Evolutionary conservation across 495 filamentous ascomycete genomes (phyloP).

Genomic region (Polyplosphaeria fusca): DNA sequence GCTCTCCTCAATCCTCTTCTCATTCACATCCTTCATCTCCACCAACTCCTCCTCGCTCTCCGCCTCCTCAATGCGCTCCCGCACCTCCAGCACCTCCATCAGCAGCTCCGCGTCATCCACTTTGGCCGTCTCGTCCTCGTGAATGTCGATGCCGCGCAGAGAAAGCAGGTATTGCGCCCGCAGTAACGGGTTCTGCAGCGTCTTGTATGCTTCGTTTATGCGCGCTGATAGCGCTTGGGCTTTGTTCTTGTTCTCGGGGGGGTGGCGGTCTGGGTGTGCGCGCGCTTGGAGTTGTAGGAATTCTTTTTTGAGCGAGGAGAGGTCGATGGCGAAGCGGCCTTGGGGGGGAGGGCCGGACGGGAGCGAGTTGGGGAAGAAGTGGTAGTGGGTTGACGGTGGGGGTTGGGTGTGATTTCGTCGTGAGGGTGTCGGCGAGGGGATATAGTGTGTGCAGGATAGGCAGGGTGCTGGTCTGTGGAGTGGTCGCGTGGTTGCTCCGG

Average conservation of each 20-base stretch:
- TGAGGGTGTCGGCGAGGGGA: background rate
- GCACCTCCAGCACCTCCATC: constrained; percentile 81
- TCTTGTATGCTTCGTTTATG: constrained; percentile 88
- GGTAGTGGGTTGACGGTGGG: constrained; percentile 62
- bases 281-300: constrained; percentile 78
- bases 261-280: constrained; percentile 80
- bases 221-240: constrained; percentile 71
- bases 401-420: background rate
- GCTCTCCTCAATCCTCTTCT: constrained; percentile 58
- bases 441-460: constrained; percentile 3
- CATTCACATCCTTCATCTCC: constrained; percentile 62
- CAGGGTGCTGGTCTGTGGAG: constrained; percentile 7
- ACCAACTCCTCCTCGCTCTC: constrained; percentile 61
- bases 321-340: constrained; percentile 71
- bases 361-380: constrained; percentile 80
- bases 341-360: constrained; percentile 75
- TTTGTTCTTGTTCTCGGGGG: constrained; percentile 52
- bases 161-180: constrained; percentile 82
- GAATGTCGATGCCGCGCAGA: constrained; percentile 70
- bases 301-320: constrained; percentile 65
- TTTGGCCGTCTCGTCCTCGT: constrained; percentile 64
- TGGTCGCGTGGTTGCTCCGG: constrained; percentile 13
- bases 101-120: constrained; percentile 70
- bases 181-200: constrained; percentile 68
- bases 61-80: constrained; percentile 80